Evolutionary conservation across 2,329 filamentous ascomycete genomes (phyloP), one percentile per base, ranked within the genome.

Genomic region (Clathrospora elynae): DNA sequence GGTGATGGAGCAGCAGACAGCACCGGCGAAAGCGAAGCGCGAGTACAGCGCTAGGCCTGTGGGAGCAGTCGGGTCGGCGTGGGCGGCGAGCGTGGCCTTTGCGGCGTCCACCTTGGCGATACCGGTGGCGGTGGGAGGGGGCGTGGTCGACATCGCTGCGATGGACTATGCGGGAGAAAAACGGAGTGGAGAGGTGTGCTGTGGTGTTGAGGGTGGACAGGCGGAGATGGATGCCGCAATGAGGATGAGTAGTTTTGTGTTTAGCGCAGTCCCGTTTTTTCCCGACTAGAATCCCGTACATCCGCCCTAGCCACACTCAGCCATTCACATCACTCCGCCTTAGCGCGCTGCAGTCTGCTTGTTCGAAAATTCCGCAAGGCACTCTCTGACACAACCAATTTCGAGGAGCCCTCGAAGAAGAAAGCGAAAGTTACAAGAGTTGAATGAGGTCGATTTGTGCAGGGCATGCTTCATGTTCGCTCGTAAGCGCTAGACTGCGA

Each of bases 1-100:
- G 71, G 93, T 99, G 78, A 97, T 79, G 66, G 91, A 93, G 78
- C 93, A 99, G 86, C 93, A 96, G 81, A 97, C 79, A 66, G 93
- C 93, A 78, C 93, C 93, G 67, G 93, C 91, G 68, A 99, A 87
- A 77, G 93, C 92, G 80, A 96, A 96, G 77, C 90, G 85, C 67
- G 89, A 88, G 86, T 97, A 97, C 66, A 99, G 88, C 49, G 73
- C 78, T 60, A 90, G 33, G 53, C 85, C 83, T 60, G 72, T 78
- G 57, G 83, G 78, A 72, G 82, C 78, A 59, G 72, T 62, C n/a
- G 78, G 76, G 55, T 75, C 67, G 33, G 66, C 62, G 19, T 48
- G 26, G 46, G 77, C 76, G 30, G 68, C 64, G 49, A 73, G 61
- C 36, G 67, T 70, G 57, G 76, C 71, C 69, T 79, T 76, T 57